phyloP scores from a whole-genome alignment of 2,329 filamentous ascomycete species.

The Exophiala oligosperma region DNA sequence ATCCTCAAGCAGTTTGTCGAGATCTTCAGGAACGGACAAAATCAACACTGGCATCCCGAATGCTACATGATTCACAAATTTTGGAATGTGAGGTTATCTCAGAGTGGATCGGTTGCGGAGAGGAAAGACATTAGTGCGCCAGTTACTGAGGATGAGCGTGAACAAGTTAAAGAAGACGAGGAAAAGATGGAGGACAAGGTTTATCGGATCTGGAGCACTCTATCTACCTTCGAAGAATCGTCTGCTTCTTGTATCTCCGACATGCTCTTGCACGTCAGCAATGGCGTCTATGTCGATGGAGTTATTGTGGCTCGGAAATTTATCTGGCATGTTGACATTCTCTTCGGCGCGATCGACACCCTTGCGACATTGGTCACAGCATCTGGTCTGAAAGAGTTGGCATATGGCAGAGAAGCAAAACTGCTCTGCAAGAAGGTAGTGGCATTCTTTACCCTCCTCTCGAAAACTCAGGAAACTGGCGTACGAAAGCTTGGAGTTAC shows the following conservation, averaged over 20 bases:
- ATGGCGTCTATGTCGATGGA: constrained; percentile 92
- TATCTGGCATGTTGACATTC: constrained; percentile 90
- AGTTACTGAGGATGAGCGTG: constrained; percentile 68
- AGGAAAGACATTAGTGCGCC: constrained; percentile 50
- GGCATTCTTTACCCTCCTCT: constrained; percentile 91
- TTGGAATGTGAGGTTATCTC: constrained; percentile 90
- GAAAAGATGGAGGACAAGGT: constrained; percentile 98
- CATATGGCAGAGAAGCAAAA: constrained; percentile 95
- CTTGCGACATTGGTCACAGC: constrained; percentile 72
- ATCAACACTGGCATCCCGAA: constrained; percentile 99
- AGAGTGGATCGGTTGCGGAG: constrained; percentile 55
- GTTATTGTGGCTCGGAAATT: constrained; percentile 94
- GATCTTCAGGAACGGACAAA: constrained; percentile 95
- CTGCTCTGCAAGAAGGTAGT: constrained; percentile 99
- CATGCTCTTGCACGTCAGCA: constrained; percentile 98
- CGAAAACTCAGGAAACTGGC: constrained; percentile 91
- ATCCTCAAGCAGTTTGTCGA: constrained; percentile 99
- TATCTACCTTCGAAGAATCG: constrained; percentile 96
- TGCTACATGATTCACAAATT: constrained; percentile 99
- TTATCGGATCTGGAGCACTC: constrained; percentile 95
- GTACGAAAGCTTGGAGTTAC: constrained; percentile 90
- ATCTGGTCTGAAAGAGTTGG: constrained; percentile 76
- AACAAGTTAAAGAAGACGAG: constrained; percentile 77
- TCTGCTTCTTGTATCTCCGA: constrained; percentile 98
- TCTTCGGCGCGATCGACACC: constrained; percentile 85